A percentile compares a stretch with the other conserved stretches of the same genome.
phyloP scores from a whole-genome alignment of 1,284 basidiomycete genomes.

The Sporisorium exsertum region DNA sequence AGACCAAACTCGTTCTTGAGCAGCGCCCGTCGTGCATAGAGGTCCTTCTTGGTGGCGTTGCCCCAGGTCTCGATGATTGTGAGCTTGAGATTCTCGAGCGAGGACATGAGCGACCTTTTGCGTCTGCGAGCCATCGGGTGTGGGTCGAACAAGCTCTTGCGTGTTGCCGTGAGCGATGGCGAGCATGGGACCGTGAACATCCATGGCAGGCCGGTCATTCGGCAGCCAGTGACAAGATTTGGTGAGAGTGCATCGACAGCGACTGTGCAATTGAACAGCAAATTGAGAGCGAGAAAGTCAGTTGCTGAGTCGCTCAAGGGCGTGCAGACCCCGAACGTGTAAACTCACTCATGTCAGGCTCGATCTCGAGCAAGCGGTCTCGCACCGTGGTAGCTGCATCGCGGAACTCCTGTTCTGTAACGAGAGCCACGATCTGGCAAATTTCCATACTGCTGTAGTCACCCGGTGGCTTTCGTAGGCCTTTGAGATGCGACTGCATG shows the following conservation, averaged over 20 bases:
- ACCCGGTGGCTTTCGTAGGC: conserved; percentile 30
- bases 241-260: conserved; percentile 59
- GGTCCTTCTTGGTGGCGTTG: conserved; percentile 35
- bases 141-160: conserved; percentile 33
- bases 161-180: conserved; percentile 40
- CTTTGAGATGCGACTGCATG: conserved; percentile 33
- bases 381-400: conserved; percentile 39
- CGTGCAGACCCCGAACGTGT: background rate
- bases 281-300: background rate
- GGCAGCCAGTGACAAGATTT: conserved; percentile 51
- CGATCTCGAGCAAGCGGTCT: conserved; percentile 36
- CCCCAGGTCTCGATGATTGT: conserved; percentile 29
- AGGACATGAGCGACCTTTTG: conserved; percentile 13
- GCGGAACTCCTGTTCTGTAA: conserved; percentile 27
- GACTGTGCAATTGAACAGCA: conserved; percentile 11
- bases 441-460: conserved; percentile 37
- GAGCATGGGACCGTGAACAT: conserved; percentile 54
- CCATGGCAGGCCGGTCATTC: conserved; percentile 51
- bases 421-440: conserved; percentile 28
- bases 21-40: conserved; percentile 23
- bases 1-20: conserved; percentile 38
- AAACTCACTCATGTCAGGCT: conserved; percentile 51
- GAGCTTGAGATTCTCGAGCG: conserved; percentile 41
- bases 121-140: conserved; percentile 52
- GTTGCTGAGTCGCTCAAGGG: background rate